Conservation (phyloP, 1,139 yeast genomes). For the Blastobotrys serpentis region DNA sequence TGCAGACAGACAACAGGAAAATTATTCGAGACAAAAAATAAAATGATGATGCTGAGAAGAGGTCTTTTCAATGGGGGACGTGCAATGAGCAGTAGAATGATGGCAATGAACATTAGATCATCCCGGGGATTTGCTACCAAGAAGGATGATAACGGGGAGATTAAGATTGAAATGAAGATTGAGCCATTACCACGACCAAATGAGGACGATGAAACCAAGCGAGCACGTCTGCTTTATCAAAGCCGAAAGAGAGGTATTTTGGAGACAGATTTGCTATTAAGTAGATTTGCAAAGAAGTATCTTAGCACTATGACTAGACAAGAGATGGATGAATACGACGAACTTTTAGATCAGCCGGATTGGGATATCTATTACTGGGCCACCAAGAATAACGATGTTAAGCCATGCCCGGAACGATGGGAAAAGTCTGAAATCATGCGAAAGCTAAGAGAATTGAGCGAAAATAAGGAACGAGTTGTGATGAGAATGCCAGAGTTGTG, state of each 20-base stretch:
- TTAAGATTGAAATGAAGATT: conserved; percentile 44
- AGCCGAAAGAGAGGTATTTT: conserved; percentile 93
- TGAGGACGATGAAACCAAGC: conserved; percentile 72
- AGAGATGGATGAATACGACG: conserved; percentile 82
- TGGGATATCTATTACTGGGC: conserved; percentile 99
- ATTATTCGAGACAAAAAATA: not conserved
- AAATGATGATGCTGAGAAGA: not conserved
- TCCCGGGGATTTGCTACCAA: not conserved
- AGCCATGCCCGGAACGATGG: conserved; percentile 89
- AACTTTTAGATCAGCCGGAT: conserved; percentile 84
- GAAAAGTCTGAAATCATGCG: conserved; percentile 61
- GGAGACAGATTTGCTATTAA: conserved; percentile 83
- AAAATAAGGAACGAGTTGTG: conserved; percentile 68
- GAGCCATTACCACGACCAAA: conserved; percentile 72
- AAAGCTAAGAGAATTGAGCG: conserved; percentile 69
- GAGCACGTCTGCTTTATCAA: conserved; percentile 87
- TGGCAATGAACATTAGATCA: not conserved
- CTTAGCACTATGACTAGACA: conserved; percentile 57
- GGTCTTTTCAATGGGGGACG: not conserved
- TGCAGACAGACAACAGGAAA: no score
- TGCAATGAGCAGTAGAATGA: not conserved
- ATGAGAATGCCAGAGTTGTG: conserved; percentile 79
- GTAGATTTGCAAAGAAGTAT: conserved; percentile 79
- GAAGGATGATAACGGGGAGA: not conserved
- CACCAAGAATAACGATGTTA: conserved; percentile 71